These are phyloP conservation scores for Lophiotrema nucula DNA, from an alignment of 495 filamentous ascomycete genomes.

Conservation along the genomic window DNA sequence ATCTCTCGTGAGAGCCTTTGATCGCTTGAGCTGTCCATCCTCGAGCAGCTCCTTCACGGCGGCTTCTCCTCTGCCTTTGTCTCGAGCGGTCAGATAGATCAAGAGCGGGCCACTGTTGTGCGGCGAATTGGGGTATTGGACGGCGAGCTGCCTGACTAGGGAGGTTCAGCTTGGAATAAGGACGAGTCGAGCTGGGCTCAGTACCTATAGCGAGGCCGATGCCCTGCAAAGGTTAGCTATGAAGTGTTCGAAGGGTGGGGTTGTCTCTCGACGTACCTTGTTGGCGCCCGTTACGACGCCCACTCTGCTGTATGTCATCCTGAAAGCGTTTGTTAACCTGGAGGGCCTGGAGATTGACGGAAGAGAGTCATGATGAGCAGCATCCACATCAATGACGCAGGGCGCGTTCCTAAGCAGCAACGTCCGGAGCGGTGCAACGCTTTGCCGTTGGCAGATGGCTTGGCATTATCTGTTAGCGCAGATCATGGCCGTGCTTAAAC, in stretches of 20 bases:
- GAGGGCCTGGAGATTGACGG: no score
- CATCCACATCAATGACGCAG: no score
- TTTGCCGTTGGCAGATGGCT: no score
- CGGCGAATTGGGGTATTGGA: constrained; percentile 50
- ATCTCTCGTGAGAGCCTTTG: constrained; percentile 44
- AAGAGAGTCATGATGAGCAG: no score
- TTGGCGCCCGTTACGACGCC: constrained; percentile 48
- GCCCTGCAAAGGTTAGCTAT: constrained; percentile 30
- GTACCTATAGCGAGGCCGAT: constrained; percentile 34
- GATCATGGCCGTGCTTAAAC: no score
- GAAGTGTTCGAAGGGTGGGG: not conserved
- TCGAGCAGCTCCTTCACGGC: constrained; percentile 43
- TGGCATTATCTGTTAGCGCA: no score
- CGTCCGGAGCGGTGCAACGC: no score
- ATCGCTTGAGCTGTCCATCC: constrained; percentile 45
- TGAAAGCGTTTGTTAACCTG: not conserved
- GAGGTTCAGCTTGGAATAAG: not conserved
- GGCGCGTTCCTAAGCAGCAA: no score
- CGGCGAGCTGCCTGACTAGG: constrained; percentile 44
- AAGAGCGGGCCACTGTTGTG: constrained; percentile 47
- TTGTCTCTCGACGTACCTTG: constrained; percentile 31
- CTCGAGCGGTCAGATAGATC: constrained; percentile 54
- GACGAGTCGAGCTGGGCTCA: not conserved
- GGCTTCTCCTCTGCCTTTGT: constrained; percentile 43
- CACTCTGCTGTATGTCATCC: constrained; percentile 37